These are phyloP conservation scores for Nannochloropsis granulata DNA, from an alignment of 108 stramenopile species.

Conservation along the genomic window DNA sequence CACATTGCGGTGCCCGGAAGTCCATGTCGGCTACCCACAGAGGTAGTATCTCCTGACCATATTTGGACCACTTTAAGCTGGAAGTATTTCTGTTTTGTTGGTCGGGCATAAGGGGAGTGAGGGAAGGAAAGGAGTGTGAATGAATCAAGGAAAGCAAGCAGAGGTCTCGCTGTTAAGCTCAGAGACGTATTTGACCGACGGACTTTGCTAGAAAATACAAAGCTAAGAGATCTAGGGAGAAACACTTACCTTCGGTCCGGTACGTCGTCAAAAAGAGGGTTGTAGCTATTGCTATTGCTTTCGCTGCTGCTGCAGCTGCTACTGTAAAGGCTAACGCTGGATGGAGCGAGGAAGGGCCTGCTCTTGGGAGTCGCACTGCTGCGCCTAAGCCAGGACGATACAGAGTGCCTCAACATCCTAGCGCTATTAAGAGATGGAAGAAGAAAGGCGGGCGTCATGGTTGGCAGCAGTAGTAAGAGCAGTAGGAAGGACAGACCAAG, in stretches of 20 bases:
- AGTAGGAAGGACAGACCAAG: neutral
- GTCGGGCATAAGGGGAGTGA: no score
- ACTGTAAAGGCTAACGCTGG: neutral
- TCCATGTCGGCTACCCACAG: slow-evolving; percentile 38
- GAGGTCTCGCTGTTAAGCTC: no score
- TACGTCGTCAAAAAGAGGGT: neutral
- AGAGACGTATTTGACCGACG: no score
- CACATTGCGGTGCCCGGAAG: slow-evolving; percentile 7
- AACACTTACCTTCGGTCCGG: neutral
- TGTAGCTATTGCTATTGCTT: neutral
- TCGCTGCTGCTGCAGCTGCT: neutral
- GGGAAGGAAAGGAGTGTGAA: no score
- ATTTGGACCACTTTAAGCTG: neutral
- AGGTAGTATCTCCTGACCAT: neutral
- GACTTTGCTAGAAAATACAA: neutral
- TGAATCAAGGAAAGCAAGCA: no score
- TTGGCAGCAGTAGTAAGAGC: neutral
- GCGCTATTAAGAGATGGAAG: neutral
- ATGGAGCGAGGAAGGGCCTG: no score
- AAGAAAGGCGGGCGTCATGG: neutral
- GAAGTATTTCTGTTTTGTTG: neutral
- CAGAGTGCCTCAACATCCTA: neutral
- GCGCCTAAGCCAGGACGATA: neutral
- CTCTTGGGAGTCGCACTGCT: neutral
- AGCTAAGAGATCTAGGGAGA: neutral